A percentile compares a stretch with the other conserved stretches of the same genome.
phyloP scores from a whole-genome alignment of 176 grass and related monocot genomes.

The Dactylis glomerata region DNA sequence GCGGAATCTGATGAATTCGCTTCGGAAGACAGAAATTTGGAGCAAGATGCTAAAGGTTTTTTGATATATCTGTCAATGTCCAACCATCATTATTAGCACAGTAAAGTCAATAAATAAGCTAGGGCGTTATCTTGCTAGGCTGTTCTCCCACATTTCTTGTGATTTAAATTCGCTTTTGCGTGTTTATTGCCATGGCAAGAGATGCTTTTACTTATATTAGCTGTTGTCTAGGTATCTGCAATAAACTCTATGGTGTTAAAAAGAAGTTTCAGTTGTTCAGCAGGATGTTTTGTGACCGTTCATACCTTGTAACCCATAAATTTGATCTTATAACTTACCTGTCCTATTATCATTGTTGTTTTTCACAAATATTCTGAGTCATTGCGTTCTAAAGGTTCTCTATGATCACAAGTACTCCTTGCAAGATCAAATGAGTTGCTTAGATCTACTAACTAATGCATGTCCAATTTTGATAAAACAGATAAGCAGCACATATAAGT shows the following conservation, averaged over 20 bases:
- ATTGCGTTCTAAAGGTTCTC: background rate
- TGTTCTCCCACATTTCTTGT: background rate
- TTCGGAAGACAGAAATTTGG: background rate
- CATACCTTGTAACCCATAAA: background rate
- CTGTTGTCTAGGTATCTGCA: background rate
- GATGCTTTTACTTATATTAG: constrained; percentile 10
- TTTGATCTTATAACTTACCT: background rate
- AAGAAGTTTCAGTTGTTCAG: constrained; percentile 9
- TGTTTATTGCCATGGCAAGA: background rate
- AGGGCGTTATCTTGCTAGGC: background rate
- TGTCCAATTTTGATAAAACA: background rate
- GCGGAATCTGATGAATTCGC: constrained; percentile 3
- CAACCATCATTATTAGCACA: background rate
- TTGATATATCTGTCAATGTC: background rate
- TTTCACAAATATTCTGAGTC: background rate
- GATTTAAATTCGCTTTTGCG: background rate
- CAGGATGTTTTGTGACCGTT: constrained; percentile 8
- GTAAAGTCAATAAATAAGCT: background rate
- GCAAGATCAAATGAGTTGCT: background rate
- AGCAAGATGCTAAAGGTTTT: constrained; percentile 23
- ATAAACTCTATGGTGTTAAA: background rate
- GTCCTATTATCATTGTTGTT: background rate
- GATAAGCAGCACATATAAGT: background rate
- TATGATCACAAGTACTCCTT: background rate
- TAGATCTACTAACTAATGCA: background rate